These are phyloP conservation scores for Rutstroemia sp. DNA, from an alignment of 2,329 filamentous ascomycete species.

Conservation along the genomic window DNA sequence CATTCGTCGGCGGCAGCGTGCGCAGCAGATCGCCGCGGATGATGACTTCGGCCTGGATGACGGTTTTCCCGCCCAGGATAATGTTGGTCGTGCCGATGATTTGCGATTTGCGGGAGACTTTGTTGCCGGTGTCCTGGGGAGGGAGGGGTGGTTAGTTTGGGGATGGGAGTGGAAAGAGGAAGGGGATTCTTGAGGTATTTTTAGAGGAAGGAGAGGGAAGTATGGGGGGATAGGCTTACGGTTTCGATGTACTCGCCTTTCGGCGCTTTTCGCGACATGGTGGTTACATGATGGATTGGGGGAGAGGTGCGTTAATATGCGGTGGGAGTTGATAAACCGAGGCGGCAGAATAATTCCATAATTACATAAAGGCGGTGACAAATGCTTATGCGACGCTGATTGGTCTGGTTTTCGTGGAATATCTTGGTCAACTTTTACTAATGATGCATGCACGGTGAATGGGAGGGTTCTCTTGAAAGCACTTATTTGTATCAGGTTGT, in stretches of 20 bases:
- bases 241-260: conserved; percentile 98
- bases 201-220: conserved; percentile 3
- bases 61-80: conserved; percentile 90
- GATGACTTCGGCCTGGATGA: conserved; percentile 91
- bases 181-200: background rate
- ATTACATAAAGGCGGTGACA: background rate
- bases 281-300: conserved; percentile 15
- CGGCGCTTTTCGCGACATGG: conserved; percentile 68
- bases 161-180: background rate
- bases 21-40: conserved; percentile 82
- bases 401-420: no score
- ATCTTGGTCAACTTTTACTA: no score
- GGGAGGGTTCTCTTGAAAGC: no score
- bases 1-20: conserved; percentile 40
- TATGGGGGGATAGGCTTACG: conserved; percentile 43
- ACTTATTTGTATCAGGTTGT: no score
- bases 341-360: background rate
- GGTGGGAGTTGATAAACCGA: background rate
- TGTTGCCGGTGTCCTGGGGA: conserved; percentile 87
- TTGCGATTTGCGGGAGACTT: conserved; percentile 85
- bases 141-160: background rate
- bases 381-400: background rate
- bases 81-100: conserved; percentile 97
- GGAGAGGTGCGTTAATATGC: background rate
- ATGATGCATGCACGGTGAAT: no score